Evolutionary conservation across 129 eudicot genomes (phyloP), one percentile per base, ranked within the genome.

Genomic region (Centrapalus pauciflorus): DNA sequence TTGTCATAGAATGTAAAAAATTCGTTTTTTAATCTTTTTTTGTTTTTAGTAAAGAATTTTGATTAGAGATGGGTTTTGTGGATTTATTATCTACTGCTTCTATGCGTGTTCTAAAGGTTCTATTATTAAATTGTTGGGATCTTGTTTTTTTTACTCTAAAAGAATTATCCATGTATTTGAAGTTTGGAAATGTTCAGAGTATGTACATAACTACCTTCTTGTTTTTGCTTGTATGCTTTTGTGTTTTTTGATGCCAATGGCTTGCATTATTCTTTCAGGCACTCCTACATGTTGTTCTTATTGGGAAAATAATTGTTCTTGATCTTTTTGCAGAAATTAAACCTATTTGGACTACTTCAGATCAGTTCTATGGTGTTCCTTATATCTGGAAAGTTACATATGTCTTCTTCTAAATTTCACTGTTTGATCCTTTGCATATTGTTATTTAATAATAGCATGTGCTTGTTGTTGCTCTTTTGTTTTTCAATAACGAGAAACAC

Each of bases 291-390:
- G 87, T 90, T 73, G 96, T 89, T 61, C 96, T 90, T 24, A 70
- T 85, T 67, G 96, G 93, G 46, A 89, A 75, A 73, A 68, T 89
- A 94, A 80, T 89, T 62, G 96, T 89, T 51, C 94, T 89, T 56
- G 96, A 89, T 78, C 83, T 89, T 69, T 89, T 59, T 61, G 96
- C 94, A 1, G 96, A 89, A 83, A 94, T 85, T 23, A 83, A 81
- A 74, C 96, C 96, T 14, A 72, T 89, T 54, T 89, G 96, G 94
- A 46, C 77, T 55, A 80, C 90, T 45, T 80, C 96, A 59, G 72
- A 83, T 64, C 96, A 89, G 79, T 89, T 89, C 70, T 89, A 83
- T 21, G 96, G 96, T 19, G 82, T 89, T 64, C 96, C 96, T 63
- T 89, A 89, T 67, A 89, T 89, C 74, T 89, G 96, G 96, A 37